Percentiles rank a stretch among this genome's conserved stretches.
Conservation (phyloP, 164 flowering plant species). For the Vitis rotundifolia region DNA sequence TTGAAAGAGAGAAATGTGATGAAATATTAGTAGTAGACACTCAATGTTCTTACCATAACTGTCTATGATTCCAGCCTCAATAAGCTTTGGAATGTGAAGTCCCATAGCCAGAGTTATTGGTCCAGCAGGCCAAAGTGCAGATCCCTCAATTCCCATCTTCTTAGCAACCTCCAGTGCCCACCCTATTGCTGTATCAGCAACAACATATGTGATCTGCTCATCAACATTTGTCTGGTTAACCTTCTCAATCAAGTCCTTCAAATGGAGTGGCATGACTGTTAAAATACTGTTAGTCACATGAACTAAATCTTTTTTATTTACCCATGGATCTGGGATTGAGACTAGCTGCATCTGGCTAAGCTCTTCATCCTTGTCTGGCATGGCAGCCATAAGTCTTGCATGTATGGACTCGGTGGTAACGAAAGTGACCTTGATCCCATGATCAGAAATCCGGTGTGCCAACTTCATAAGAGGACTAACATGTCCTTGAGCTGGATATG, state of each 20-base stretch:
- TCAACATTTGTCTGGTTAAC: conserved; percentile 5
- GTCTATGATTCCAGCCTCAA: conserved; percentile 19
- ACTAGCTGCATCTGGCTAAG: conserved; percentile 10
- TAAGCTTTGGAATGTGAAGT: conserved; percentile 20
- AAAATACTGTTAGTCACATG: not conserved
- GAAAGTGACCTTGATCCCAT: conserved; percentile 8
- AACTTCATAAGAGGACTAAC: conserved; percentile 11
- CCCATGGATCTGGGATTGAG: conserved; percentile 15
- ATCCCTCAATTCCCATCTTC: conserved; percentile 24
- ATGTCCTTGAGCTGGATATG: conserved; percentile 17
- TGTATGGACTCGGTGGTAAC: conserved; percentile 1
- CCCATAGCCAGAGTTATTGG: conserved; percentile 7
- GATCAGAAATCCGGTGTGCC: not conserved
- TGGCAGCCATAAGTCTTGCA: not conserved
- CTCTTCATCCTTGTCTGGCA: not conserved
- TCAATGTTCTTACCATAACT: conserved; percentile 7
- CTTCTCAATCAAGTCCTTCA: conserved; percentile 18
- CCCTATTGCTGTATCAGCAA: conserved; percentile 22
- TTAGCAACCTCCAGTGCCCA: conserved; percentile 19
- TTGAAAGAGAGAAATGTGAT: too few species aligned
- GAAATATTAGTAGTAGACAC: too few species aligned
- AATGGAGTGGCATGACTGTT: conserved; percentile 13
- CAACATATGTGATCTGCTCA: conserved; percentile 22
- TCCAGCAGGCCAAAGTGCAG: conserved; percentile 16
- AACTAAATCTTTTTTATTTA: not conserved